These are phyloP conservation scores for Tubosaeta sp. DNA, from an alignment of 768 basidiomycete genomes.

Conservation along the genomic window DNA sequence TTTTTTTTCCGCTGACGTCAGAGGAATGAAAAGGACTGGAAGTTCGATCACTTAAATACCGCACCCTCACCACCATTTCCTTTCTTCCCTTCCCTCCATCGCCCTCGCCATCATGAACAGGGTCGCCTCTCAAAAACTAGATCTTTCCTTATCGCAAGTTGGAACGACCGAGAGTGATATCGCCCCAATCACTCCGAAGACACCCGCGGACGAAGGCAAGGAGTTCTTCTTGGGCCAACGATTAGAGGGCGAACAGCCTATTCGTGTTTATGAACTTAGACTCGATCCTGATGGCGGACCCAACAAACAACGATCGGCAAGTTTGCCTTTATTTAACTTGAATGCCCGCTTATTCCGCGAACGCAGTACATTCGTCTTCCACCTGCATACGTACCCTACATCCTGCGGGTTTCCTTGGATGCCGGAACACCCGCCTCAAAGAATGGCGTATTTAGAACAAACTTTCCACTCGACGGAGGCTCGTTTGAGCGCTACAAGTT, in stretches of 20 bases:
- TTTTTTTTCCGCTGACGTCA: neutral
- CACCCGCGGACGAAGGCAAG: slow-evolving; percentile 90
- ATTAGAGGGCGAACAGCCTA: slow-evolving; percentile 52
- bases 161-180: neutral
- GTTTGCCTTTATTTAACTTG: slow-evolving; percentile 26
- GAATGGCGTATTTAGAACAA: slow-evolving; percentile 92
- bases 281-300: slow-evolving; percentile 92
- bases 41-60: neutral
- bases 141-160: slow-evolving; percentile 16
- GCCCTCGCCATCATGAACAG: slow-evolving; percentile 8
- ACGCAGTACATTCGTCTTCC: slow-evolving; percentile 92
- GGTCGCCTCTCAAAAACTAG: neutral
- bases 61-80: neutral
- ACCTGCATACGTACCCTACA: slow-evolving; percentile 83
- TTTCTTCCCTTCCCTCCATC: neutral
- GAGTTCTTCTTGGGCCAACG: slow-evolving; percentile 72
- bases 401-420: slow-evolving; percentile 86
- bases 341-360: slow-evolving; percentile 9
- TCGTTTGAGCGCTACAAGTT: slow-evolving; percentile 72
- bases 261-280: slow-evolving; percentile 81
- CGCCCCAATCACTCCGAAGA: slow-evolving; percentile 61
- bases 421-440: slow-evolving; percentile 88
- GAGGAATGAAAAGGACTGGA: neutral
- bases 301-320: slow-evolving; percentile 74
- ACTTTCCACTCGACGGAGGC: slow-evolving; percentile 94